Conservation (phyloP, 768 basidiomycete species). For the Tylopilus vinaceipallidus region DNA sequence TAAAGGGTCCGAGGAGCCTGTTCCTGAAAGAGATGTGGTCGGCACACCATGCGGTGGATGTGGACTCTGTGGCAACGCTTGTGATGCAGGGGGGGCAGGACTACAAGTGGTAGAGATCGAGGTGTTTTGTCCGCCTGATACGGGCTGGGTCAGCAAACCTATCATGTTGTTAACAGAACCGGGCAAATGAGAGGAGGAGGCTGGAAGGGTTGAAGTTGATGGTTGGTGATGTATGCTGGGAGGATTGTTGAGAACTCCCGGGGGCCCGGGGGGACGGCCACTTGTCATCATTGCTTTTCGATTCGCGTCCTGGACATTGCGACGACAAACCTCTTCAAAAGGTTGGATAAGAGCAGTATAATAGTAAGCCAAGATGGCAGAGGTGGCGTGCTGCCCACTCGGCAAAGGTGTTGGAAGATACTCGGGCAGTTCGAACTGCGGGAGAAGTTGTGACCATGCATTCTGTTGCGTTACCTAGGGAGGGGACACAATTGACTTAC, state of each 20-base stretch:
- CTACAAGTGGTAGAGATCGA: conserved; percentile 23
- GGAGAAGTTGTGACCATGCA: conserved; percentile 53
- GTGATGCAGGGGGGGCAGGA: conserved; percentile 24
- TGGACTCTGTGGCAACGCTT: conserved; percentile 33
- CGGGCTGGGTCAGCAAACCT: conserved; percentile 26
- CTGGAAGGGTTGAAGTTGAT: conserved; percentile 9
- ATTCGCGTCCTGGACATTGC: conserved; percentile 58
- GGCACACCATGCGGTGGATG: conserved; percentile 25
- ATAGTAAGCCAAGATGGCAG: conserved; percentile 51
- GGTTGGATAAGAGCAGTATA: conserved; percentile 64
- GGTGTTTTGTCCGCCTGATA: conserved; percentile 17
- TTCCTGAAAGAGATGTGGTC: conserved; percentile 22
- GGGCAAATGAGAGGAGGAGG: conserved; percentile 20
- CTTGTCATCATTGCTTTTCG: conserved; percentile 49
- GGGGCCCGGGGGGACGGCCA: conserved; percentile 29
- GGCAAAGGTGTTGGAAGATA: conserved; percentile 46
- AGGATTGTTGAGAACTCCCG: conserved; percentile 13
- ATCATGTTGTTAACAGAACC: conserved; percentile 23
- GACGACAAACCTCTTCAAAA: conserved; percentile 71
- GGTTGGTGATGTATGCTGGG: conserved; percentile 19
- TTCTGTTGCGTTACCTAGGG: conserved; percentile 49
- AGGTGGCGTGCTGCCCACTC: conserved; percentile 48
- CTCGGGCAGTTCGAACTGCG: conserved; percentile 62
- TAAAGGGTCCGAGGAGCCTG: conserved; percentile 27
- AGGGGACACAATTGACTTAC: conserved; percentile 9